A percentile compares a stretch with the other conserved stretches of the same genome.
These are phyloP conservation scores for Pleurotus tuber-regium DNA, from an alignment of 768 basidiomycete species.

Conservation along the genomic window DNA sequence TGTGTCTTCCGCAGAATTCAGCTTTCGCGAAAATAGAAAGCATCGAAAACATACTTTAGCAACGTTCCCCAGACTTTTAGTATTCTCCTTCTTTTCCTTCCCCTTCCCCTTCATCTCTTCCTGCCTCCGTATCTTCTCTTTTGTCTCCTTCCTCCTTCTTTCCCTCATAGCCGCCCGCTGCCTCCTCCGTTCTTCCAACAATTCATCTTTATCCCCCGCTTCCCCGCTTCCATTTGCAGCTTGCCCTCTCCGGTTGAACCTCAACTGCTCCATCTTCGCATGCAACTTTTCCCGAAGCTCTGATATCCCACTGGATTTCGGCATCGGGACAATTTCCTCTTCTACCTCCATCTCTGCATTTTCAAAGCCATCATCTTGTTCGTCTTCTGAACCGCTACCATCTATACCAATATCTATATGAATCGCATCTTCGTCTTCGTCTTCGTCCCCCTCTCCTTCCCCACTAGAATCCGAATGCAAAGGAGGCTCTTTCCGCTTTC, in stretches of 20 bases:
- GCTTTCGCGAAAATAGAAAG: too few relatives aligned
- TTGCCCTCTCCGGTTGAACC: constrained; percentile 36
- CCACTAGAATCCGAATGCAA: too few relatives aligned
- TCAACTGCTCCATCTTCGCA: constrained; percentile 68
- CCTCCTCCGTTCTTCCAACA: constrained; percentile 75
- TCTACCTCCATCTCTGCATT: constrained; percentile 40
- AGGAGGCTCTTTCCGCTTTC: constrained; percentile 46
- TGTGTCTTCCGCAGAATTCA: too few relatives aligned
- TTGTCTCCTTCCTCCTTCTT: constrained; percentile 79
- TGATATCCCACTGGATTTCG: constrained; percentile 56
- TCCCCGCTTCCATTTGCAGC: constrained; percentile 28
- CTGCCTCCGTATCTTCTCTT: constrained; percentile 73
- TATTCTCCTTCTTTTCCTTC: constrained; percentile 40
- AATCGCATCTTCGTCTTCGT: constrained; percentile 24
- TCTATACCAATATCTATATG: constrained; percentile 3
- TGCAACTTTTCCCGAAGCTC: constrained; percentile 73
- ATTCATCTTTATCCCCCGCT: constrained; percentile 70
- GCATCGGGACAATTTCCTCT: constrained; percentile 59
- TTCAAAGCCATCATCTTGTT: constrained; percentile 23
- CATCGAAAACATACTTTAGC: constrained; percentile 47
- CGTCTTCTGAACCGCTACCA: constrained; percentile 14
- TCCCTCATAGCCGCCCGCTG: constrained; percentile 85
- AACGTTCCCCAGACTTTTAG: constrained; percentile 38
- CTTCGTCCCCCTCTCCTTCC: constrained; percentile 29
- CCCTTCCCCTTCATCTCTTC: constrained; percentile 55